Conservation (phyloP, 352 stramenopile genomes). For the Phytophthora megakarya region DNA sequence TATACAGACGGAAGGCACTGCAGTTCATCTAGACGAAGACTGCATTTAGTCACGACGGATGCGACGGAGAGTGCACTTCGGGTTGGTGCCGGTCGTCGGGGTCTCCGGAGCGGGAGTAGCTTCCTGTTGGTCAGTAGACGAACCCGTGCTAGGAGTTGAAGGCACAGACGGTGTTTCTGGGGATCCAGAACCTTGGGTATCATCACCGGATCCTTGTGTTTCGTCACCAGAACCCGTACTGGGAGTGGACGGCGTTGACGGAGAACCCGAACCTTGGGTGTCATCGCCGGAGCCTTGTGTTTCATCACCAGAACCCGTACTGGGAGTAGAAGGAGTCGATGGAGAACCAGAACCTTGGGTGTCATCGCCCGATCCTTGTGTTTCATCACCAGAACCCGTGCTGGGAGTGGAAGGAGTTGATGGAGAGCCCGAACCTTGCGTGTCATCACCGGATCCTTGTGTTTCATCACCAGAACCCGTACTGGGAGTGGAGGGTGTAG, state of each 20-base stretch:
- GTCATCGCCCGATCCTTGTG: constrained; percentile 1
- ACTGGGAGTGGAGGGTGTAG: not conserved
- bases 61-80: constrained; percentile 21
- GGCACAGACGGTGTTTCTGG: not conserved
- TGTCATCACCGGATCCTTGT: constrained; percentile 1
- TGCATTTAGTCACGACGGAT: constrained; percentile 23
- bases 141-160: constrained; percentile 7
- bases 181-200: not conserved
- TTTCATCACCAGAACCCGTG: not conserved
- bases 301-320: constrained; percentile 9
- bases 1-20: constrained; percentile 5
- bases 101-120: not conserved
- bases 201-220: not conserved
- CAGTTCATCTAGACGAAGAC: constrained; percentile 3
- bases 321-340: not conserved
- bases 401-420: constrained; percentile 19
- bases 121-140: not conserved
- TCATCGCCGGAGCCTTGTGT: constrained; percentile 1
- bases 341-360: not conserved
- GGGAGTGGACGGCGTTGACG: constrained; percentile 1
- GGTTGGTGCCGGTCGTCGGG: constrained; percentile 7
- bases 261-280: not conserved
- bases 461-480: constrained; percentile 7
- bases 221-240: constrained; percentile 2
- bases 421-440: too few relatives aligned